Evolutionary conservation across 768 basidiomycete species (phyloP), one percentile per base, ranked within the genome.

Genomic region (Leccinum truebloodii): DNA sequence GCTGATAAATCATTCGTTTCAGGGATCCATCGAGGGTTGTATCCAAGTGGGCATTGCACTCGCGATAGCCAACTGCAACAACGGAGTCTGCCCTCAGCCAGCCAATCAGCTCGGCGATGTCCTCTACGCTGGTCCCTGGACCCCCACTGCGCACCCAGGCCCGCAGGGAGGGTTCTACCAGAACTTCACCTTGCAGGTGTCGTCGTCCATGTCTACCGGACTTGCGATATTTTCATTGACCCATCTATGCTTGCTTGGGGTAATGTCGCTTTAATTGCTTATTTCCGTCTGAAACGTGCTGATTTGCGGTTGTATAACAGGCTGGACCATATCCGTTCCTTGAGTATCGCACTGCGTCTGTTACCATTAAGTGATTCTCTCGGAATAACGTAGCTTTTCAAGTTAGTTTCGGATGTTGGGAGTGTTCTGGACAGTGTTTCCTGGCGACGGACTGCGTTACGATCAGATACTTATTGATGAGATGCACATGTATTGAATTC

Each of bases 11-110:
- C 6, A 8, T 10, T 16, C 1, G 14, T 28, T 58, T 7, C n/a
- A 75, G 72, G 20, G 0, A 30, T 73, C 71, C 22, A 30, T 66
- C 2, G 58, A 41, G 14, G 52, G 51, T 6, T 66, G 66, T 52
- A 63, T 61, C 52, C 71, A 74, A 52, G 69, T 74, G n/a, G 72
- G 73, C 39, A 74, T 73, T 18, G 73, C 73, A 16, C 71, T 73
- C 10, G 63, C 69, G 3, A 62, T 73, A 6, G 39, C 20, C 26
- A 58, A 4, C 32, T 73, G 72, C 58, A 20, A 16, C 44, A 64
- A 67, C 8, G 69, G 65, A 0, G 56, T 54, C 8, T 72, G 72
- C 56, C 73, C 73, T 1, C 54, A 63, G 3, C 71, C 73, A 1
- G 18, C 55, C 1, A 16, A 66, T 0, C 49, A 54, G 48, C 65